Conservation (phyloP, 352 stramenopile genomes). For the Pythium myriotylum region DNA sequence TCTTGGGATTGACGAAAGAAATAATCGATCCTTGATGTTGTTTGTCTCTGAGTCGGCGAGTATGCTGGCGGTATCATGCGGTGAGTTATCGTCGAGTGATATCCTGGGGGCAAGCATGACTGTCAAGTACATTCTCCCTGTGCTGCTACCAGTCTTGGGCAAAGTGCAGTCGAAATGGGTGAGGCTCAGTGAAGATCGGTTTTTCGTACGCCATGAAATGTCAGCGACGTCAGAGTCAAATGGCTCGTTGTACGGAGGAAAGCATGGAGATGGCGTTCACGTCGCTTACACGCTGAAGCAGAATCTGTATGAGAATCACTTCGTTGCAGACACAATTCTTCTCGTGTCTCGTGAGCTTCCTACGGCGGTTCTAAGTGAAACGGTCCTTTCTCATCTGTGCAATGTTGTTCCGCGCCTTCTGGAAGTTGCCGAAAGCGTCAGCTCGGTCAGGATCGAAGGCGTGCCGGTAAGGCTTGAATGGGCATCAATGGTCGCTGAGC, state of each 20-base stretch:
- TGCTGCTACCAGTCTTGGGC: conserved; percentile 55
- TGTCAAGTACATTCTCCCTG: conserved; percentile 62
- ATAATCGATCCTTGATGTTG: conserved; percentile 23
- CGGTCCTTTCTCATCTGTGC: conserved; percentile 44
- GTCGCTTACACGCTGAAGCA: conserved; percentile 64
- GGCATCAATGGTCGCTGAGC: neutral
- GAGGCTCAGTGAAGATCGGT: conserved; percentile 46
- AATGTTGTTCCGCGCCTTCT: conserved; percentile 45
- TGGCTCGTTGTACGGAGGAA: conserved; percentile 32
- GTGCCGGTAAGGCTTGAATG: conserved; percentile 48
- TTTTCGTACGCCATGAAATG: conserved; percentile 37
- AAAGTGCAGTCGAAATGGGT: conserved; percentile 61
- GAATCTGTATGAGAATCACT: conserved; percentile 62
- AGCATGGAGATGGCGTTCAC: conserved; percentile 52
- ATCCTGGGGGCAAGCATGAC: conserved; percentile 61
- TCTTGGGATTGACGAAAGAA: neutral
- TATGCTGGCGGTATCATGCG: conserved; percentile 48
- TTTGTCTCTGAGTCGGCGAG: conserved; percentile 50
- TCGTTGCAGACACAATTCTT: conserved; percentile 66
- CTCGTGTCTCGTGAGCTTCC: conserved; percentile 65
- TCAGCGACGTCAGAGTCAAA: neutral
- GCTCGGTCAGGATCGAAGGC: conserved; percentile 61
- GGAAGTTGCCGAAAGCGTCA: conserved; percentile 69
- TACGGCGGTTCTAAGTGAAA: conserved; percentile 43
- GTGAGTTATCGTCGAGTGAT: conserved; percentile 51